Base-by-base conservation (phyloP, 225 moss, liverwort and hornwort genomes). In the Sphagnum contortum region DNA sequence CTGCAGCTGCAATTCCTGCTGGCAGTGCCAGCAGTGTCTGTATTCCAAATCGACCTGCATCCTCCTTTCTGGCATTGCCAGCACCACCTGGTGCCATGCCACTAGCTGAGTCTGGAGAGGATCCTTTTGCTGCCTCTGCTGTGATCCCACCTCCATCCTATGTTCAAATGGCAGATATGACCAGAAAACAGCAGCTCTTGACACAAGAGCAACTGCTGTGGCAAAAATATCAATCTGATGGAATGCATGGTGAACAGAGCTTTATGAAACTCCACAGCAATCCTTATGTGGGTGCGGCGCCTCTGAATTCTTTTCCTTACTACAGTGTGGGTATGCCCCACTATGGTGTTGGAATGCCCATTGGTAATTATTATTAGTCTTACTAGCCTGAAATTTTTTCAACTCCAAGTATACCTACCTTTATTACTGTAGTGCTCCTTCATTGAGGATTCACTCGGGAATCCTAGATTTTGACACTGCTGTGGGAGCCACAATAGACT, bases 21-120 rank as follows among this genome's bases (percentile, higher is more conserved):
- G 98, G 98, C 46, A 98, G 98, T 48, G 93, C 90, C 51, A 93
- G 93, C 73, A 93, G 93, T 65, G 98, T 92, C 14, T 90, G 87
- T 11, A 73, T 83, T 45, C 69, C 87, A 4, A 89, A 77, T 13
- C 85, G 93, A 29, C 90, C 93, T 45, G 69, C 87, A 3, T 81
- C 89, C 12, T 71, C 85, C n/a, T 93, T 91, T 61, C 67, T 98
- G 57, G 98, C 98, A 7, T 57, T 98, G 55, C 98, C 98, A 2
- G 98, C 98, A 2, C 93, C 98, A 6, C 87, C 87, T 4, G 87
- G 87, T n/a, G 80, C 73, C 3, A 84, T 87, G 72, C 86, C 93
- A 2, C 63, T 89, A 64, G 64, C 98, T 5, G 81, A 77, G 60
- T 76, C 74, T 6, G 92, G 91, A 48, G 74, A 90, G 64, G 93